A percentile compares a stretch with the other conserved stretches of the same genome.
Evolutionary conservation across 2,329 filamentous ascomycete genomes (phyloP).

Genomic region (Talaromyces piceae): DNA sequence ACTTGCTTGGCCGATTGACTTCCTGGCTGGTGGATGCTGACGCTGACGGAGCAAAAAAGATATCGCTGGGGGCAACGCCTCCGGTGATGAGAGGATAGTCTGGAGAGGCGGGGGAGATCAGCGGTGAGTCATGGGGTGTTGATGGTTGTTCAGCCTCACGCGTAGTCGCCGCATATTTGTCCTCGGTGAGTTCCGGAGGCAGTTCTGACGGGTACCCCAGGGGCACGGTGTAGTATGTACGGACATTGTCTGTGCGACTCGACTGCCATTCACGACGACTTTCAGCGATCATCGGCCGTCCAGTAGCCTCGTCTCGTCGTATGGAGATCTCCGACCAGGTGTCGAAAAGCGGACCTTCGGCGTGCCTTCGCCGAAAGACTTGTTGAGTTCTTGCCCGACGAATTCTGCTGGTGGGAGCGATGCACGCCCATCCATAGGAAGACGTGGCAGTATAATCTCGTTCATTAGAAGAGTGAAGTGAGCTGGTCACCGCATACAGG

Average conservation of each 20-base stretch:
- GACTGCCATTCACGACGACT: constrained; percentile 60
- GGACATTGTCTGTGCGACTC: constrained; percentile 50
- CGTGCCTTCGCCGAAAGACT: constrained; percentile 60
- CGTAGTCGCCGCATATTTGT: not conserved
- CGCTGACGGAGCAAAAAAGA: constrained; percentile 1
- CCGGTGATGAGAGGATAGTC: not conserved
- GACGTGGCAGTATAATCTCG: constrained; percentile 61
- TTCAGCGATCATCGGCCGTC: constrained; percentile 57
- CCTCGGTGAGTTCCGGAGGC: not conserved
- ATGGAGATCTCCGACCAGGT: constrained; percentile 63
- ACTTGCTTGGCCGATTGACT: constrained; percentile 25
- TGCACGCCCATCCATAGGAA: constrained; percentile 60
- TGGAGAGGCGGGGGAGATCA: not conserved
- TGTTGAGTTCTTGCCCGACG: constrained; percentile 43
- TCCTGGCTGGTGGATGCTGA: constrained; percentile 18
- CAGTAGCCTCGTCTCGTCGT: constrained; percentile 52
- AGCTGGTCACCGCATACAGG: constrained; percentile 65
- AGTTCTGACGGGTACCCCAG: constrained; percentile 24
- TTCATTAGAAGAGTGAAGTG: constrained; percentile 54
- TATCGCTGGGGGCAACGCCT: constrained; percentile 2
- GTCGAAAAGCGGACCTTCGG: constrained; percentile 65
- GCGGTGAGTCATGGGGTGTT: not conserved
- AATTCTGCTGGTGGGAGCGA: constrained; percentile 44
- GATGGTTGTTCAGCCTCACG: constrained; percentile 3
- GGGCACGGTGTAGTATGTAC: constrained; percentile 57